These are phyloP conservation scores for Centella asiatica DNA, from an alignment of 129 eudicot genomes.

Conservation along the genomic window DNA sequence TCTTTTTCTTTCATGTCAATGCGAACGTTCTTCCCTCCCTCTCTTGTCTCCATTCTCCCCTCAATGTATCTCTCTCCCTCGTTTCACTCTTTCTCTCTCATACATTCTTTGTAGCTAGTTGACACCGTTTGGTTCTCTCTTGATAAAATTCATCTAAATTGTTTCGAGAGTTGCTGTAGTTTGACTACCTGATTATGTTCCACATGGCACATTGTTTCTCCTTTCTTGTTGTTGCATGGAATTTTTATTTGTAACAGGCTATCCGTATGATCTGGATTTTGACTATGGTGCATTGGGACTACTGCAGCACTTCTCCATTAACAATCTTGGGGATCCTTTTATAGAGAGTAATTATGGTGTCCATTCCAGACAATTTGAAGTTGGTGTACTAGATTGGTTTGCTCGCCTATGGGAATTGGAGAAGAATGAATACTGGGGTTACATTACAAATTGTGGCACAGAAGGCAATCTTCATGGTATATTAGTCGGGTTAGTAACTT, in stretches of 20 bases:
- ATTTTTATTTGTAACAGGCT: conserved; percentile 16
- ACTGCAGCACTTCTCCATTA: conserved; percentile 31
- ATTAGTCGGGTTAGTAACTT: conserved; percentile 27
- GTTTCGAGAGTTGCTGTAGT: background rate
- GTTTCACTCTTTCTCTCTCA: no score
- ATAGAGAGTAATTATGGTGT: conserved; percentile 38
- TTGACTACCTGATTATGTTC: background rate
- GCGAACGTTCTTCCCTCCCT: no score
- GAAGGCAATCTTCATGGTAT: conserved; percentile 40
- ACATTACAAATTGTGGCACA: conserved; percentile 34
- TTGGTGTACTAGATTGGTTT: conserved; percentile 39
- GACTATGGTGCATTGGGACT: conserved; percentile 35
- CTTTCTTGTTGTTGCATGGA: background rate
- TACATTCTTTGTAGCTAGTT: background rate
- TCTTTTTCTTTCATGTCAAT: background rate
- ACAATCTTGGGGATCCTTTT: conserved; percentile 39
- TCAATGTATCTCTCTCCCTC: no score
- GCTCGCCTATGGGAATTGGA: conserved; percentile 32
- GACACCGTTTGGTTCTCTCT: background rate
- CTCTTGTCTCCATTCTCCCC: no score
- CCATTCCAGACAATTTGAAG: conserved; percentile 38
- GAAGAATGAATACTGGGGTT: conserved; percentile 36
- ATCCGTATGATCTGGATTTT: conserved; percentile 30
- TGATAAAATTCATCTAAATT: background rate
- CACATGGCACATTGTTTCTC: background rate